A percentile compares a stretch with the other conserved stretches of the same genome.
These are phyloP conservation scores for Globisporangium solare DNA, from an alignment of 352 stramenopile genomes.

Conservation along the genomic window DNA sequence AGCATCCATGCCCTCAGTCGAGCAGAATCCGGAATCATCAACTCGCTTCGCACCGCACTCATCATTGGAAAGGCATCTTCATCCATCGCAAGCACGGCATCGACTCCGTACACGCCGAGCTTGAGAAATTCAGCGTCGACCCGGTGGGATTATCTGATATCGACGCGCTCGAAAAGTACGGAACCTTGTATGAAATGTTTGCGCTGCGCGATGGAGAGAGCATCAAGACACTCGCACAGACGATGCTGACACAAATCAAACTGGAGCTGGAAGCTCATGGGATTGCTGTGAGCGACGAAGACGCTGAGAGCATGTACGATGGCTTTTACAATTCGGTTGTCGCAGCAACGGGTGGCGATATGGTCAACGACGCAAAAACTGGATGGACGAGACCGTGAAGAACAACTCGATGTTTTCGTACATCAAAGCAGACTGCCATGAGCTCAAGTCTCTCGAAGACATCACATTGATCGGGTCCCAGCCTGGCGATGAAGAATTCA, in stretches of 20 bases:
- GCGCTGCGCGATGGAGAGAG: slow-evolving; percentile 68
- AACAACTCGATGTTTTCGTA: slow-evolving; percentile 35
- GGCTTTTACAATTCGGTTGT: slow-evolving; percentile 57
- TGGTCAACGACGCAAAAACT: slow-evolving; percentile 67
- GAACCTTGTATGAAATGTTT: slow-evolving; percentile 54
- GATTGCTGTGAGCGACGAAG: slow-evolving; percentile 47
- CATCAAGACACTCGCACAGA: slow-evolving; percentile 45
- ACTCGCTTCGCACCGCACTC: slow-evolving; percentile 53
- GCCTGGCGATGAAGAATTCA: slow-evolving; percentile 54
- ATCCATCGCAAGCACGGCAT: slow-evolving; percentile 43
- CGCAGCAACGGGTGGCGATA: slow-evolving; percentile 38
- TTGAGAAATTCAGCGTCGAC: slow-evolving; percentile 60
- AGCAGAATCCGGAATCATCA: slow-evolving; percentile 45
- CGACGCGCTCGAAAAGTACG: slow-evolving; percentile 37
- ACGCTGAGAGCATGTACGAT: slow-evolving; percentile 59
- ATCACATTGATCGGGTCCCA: slow-evolving; percentile 39
- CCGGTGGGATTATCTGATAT: slow-evolving; percentile 7
- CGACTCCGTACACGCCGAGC: slow-evolving; percentile 31
- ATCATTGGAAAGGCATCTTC: slow-evolving; percentile 65
- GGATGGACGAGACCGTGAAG: slow-evolving; percentile 46
- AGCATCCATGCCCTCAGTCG: slow-evolving; percentile 51
- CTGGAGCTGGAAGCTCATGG: slow-evolving; percentile 52
- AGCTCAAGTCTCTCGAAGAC: slow-evolving; percentile 50
- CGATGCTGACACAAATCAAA: slow-evolving; percentile 65
- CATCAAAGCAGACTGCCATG: slow-evolving; percentile 64